phyloP scores from a whole-genome alignment of 257 asterid species.

The Thymus mandschuricus region DNA sequence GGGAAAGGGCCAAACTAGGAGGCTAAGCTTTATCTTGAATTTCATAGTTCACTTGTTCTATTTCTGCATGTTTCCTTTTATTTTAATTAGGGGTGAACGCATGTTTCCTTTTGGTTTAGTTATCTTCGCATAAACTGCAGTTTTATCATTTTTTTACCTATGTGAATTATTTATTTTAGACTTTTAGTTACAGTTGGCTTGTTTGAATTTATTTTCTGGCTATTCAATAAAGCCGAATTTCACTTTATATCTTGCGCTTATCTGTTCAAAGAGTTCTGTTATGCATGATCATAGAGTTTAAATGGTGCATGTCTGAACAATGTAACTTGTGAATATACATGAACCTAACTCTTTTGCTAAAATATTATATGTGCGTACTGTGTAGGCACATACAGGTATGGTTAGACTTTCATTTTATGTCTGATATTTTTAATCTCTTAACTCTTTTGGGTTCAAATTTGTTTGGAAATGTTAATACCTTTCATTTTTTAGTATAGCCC shows the following conservation, averaged over 20 bases:
- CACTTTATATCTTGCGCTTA: not conserved
- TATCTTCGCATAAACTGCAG: not conserved
- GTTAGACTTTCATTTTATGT: not conserved
- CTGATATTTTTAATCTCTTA: not conserved
- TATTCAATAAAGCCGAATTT: too few species aligned
- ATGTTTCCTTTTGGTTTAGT: not conserved
- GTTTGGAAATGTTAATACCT: not conserved
- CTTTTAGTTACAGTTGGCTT: too few species aligned
- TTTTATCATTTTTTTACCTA: not conserved
- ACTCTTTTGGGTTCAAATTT: not conserved
- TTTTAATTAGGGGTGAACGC: too few species aligned
- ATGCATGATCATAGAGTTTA: not conserved
- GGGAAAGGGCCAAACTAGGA: not conserved
- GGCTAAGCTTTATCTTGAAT: not conserved
- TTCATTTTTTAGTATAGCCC: not conserved
- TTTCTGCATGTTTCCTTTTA: not conserved
- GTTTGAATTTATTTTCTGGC: too few species aligned
- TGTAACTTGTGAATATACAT: constrained; percentile 10
- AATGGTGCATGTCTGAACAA: not conserved
- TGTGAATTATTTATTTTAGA: not conserved
- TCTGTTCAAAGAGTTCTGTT: constrained; percentile 5
- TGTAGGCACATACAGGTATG: not conserved
- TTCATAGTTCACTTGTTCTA: not conserved
- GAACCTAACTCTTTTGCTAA: not conserved
- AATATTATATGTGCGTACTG: not conserved